phyloP scores from a whole-genome alignment of 257 asterid species.

The Petunia secreta region DNA sequence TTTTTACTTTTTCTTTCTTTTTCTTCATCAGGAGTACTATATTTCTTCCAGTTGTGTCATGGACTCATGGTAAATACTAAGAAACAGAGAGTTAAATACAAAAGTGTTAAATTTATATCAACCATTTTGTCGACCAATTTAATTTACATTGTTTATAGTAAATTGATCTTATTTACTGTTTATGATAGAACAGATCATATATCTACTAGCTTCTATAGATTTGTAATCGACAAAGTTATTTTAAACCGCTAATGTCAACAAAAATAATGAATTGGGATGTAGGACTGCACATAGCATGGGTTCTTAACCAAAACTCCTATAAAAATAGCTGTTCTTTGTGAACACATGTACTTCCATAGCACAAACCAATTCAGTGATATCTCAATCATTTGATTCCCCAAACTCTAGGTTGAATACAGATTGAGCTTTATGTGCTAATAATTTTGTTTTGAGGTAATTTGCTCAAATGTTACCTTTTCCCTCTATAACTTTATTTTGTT shows the following conservation, averaged over 20 bases:
- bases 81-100: neutral
- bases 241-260: neutral
- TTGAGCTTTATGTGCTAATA: neutral
- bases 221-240: too few relatives aligned
- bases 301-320: neutral
- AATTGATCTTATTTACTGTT: neutral
- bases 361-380: neutral
- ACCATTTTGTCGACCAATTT: neutral
- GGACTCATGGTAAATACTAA: neutral
- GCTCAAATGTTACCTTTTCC: neutral
- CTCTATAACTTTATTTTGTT: neutral
- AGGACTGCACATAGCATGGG: neutral
- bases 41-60: neutral
- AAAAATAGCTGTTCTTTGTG: too few relatives aligned
- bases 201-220: too few relatives aligned
- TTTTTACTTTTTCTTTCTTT: too few relatives aligned
- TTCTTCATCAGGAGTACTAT: too few relatives aligned
- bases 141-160: neutral
- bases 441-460: neutral
- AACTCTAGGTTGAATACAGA: neutral
- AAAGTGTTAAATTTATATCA: neutral
- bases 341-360: neutral
- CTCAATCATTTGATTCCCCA: slow-evolving; percentile 13
- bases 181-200: neutral
- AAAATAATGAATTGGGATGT: neutral